These are phyloP conservation scores for Dalechampia spathulata DNA, from an alignment of 441 rosid genomes.

Conservation along the genomic window DNA sequence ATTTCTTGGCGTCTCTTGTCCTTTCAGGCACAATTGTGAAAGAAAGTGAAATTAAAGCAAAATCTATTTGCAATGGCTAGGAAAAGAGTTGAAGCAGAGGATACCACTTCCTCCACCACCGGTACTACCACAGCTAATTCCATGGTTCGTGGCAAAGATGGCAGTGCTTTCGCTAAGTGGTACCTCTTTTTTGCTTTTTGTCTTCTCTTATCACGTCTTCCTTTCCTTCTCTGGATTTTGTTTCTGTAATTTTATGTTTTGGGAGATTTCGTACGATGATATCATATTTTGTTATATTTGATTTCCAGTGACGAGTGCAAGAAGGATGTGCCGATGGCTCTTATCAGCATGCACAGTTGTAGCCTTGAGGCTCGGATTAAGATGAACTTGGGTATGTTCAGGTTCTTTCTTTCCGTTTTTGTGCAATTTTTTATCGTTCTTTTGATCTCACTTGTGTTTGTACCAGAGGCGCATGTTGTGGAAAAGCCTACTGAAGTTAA, in stretches of 20 bases:
- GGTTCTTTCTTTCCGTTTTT: background rate
- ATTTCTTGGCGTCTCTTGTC: too few species aligned
- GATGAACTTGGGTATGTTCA: constrained; percentile 53
- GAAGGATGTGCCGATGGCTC: constrained; percentile 69
- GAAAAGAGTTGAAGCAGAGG: constrained; percentile 74
- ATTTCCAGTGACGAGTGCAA: constrained; percentile 66
- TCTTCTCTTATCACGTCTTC: background rate
- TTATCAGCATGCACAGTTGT: constrained; percentile 64
- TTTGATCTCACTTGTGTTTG: background rate
- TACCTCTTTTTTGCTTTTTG: constrained; percentile 7
- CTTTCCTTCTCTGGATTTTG: background rate
- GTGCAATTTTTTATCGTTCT: background rate
- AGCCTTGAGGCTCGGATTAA: constrained; percentile 85
- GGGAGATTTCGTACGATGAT: too few species aligned
- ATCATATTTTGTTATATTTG: background rate
- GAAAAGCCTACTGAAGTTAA: constrained; percentile 55
- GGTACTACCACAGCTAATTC: constrained; percentile 19
- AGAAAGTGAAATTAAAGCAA: background rate
- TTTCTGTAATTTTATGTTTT: too few species aligned
- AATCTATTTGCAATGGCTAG: constrained; percentile 32
- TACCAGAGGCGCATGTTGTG: constrained; percentile 63
- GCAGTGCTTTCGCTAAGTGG: constrained; percentile 86
- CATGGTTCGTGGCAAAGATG: constrained; percentile 60
- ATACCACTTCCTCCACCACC: background rate
- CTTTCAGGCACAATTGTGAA: too few species aligned